These are phyloP conservation scores for Claviceps citrina DNA, from an alignment of 2,329 filamentous ascomycete species.

Conservation along the genomic window DNA sequence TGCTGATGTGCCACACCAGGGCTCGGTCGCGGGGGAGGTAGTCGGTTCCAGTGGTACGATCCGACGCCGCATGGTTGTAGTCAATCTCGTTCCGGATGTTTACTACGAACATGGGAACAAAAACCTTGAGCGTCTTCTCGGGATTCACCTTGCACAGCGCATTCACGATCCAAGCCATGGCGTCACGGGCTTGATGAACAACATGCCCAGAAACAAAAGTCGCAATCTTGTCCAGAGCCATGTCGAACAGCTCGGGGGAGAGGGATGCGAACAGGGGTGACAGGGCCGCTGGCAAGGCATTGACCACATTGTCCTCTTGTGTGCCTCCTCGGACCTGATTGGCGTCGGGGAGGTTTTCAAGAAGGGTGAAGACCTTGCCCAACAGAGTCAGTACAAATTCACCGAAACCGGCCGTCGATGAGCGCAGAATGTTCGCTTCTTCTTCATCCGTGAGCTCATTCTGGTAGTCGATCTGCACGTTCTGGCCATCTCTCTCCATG, in stretches of 20 bases:
- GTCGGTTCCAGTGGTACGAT: conserved; percentile 82
- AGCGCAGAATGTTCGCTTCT: conserved; percentile 75
- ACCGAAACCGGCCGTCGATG: conserved; percentile 82
- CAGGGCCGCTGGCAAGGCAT: conserved; percentile 80
- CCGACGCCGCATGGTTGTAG: conserved; percentile 88
- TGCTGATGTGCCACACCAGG: conserved; percentile 90
- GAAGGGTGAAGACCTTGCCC: conserved; percentile 83
- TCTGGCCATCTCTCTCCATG: conserved; percentile 75
- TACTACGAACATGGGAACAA: conserved; percentile 77
- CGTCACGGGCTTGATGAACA: conserved; percentile 89
- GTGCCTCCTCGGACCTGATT: conserved; percentile 76
- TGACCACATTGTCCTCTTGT: conserved; percentile 93
- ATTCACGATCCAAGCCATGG: conserved; percentile 97
- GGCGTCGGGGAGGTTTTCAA: conserved; percentile 89
- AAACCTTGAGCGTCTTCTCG: conserved; percentile 77
- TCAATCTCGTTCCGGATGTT: conserved; percentile 95
- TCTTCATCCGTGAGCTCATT: conserved; percentile 70
- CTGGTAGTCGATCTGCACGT: conserved; percentile 73
- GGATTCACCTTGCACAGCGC: conserved; percentile 91
- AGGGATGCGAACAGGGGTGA: conserved; percentile 80
- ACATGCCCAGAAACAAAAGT: conserved; percentile 88
- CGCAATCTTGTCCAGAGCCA: conserved; percentile 80
- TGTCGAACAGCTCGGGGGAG: conserved; percentile 84
- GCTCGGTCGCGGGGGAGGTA: conserved; percentile 84
- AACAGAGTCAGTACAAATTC: conserved; percentile 86